These are phyloP conservation scores for Schizochytrium sp. DNA, from an alignment of 108 stramenopile species.

Conservation along the genomic window DNA sequence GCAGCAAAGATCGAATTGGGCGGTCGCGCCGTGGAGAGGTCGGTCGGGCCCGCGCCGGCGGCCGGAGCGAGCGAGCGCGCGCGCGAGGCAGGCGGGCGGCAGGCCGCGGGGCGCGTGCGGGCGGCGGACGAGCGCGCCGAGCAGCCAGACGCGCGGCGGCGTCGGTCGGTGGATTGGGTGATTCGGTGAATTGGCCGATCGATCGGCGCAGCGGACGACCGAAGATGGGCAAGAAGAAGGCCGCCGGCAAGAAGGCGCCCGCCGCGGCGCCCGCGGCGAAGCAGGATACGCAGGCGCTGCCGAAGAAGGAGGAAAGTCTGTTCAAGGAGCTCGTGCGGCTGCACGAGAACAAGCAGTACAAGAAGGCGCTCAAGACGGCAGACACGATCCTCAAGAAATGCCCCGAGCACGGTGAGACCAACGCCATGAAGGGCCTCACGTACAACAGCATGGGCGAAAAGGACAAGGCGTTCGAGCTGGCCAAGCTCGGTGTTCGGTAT, in stretches of 20 bases:
- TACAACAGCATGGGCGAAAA: conserved; percentile 63
- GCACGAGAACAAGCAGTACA: conserved; percentile 94
- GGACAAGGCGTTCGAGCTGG: conserved; percentile 82
- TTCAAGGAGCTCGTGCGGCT: conserved; percentile 82
- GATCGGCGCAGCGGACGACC: neutral
- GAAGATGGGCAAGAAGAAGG: neutral
- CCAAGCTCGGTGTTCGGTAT: conserved; percentile 73
- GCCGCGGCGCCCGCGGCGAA: neutral
- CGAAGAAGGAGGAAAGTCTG: conserved; percentile 81
- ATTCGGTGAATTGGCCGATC: no score
- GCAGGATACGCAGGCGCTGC: conserved; percentile 53
- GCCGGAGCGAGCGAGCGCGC: no score
- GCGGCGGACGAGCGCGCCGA: neutral
- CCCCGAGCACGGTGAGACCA: conserved; percentile 79
- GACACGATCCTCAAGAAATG: conserved; percentile 83
- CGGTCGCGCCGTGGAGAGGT: no score
- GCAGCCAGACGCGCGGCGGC: neutral
- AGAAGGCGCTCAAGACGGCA: conserved; percentile 79
- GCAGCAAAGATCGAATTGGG: neutral
- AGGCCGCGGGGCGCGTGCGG: neutral
- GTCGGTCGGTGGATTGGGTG: neutral
- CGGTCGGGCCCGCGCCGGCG: no score
- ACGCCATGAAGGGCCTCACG: conserved; percentile 90
- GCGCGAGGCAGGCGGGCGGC: neutral
- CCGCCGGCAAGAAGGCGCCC: neutral